Evolutionary conservation across 345 rosid genomes (phyloP).

Genomic region (Trapa incisa): DNA sequence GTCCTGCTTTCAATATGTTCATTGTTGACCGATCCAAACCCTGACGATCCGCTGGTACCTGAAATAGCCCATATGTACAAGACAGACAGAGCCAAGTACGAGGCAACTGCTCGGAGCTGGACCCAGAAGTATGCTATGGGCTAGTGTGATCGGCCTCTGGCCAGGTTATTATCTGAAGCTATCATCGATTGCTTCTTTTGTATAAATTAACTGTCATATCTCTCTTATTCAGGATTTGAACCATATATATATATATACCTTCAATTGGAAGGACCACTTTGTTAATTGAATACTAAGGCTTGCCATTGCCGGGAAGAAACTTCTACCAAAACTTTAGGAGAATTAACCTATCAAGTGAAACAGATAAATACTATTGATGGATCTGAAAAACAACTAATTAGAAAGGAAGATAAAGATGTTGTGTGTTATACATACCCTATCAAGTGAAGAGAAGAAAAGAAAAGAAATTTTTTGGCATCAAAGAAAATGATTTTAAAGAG

Average conservation of each 20-base stretch:
- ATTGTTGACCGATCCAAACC: conserved; percentile 21
- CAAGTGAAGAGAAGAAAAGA: too few relatives aligned
- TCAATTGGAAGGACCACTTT: not conserved
- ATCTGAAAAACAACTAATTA: too few relatives aligned
- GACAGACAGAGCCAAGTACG: conserved; percentile 19
- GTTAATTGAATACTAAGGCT: too few relatives aligned
- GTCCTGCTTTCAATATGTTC: conserved; percentile 21
- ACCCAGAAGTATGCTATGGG: conserved; percentile 27
- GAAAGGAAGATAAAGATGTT: too few relatives aligned
- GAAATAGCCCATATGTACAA: conserved; percentile 23
- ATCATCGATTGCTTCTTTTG: not conserved
- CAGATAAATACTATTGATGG: too few relatives aligned
- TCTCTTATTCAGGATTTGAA: not conserved
- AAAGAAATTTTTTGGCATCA: too few relatives aligned
- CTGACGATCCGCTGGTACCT: conserved; percentile 19
- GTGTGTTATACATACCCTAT: too few relatives aligned
- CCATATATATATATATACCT: not conserved
- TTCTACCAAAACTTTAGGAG: too few relatives aligned
- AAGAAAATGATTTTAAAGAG: too few relatives aligned
- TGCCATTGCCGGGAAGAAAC: too few relatives aligned
- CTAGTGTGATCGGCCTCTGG: not conserved
- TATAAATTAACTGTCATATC: not conserved
- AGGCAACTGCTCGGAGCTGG: conserved; percentile 23
- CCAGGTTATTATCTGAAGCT: not conserved
- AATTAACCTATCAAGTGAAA: too few relatives aligned